Evolutionary conservation across 202 grass and related monocot genomes (phyloP), one percentile per base, ranked within the genome.

Genomic region (Carex arenaria): DNA sequence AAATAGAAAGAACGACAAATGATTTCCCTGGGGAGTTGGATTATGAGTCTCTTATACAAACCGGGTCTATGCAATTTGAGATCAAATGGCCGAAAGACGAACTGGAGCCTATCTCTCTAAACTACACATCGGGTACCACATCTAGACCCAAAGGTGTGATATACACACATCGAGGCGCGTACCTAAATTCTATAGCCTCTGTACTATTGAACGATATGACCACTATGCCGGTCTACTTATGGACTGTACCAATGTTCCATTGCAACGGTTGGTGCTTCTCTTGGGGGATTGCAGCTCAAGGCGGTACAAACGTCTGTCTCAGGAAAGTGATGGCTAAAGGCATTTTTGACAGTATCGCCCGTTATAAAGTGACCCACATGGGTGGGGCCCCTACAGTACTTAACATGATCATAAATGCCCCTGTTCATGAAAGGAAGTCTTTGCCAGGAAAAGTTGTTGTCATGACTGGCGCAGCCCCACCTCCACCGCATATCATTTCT

Each of bases 191-290:
- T 59, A 82, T 98, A 4, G 87, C 90, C 1, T 1, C 89, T 0
- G 81, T 97, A 61, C 87, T 97, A 7, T 51, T 90, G 3, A 91
- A 81, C 73, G 87, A 90, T 64, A 88, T 97, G 74, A 3, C 82
- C 26, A 67, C 92, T 43, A 80, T 77, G 88, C 89, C 90, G 1
- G 92, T 97, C 32, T 93, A 90, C 83, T 85, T 97, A 47, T 93
- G 95, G 90, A 85, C 89, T 20, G 89, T 97, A 73, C 95, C 92
- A 65, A 94, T 97, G 89, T 97, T 97, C 87, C 92, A 97, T 74
- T 97, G 89, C 86, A 94, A 98, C 65, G 95, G 95, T 5, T 98
- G 95, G 95, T 93, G 90, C 65, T 76, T 98, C 2, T 0, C 62
- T 4, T 98, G 95, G 95, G 95, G 89, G 63, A 75, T 95, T 2